Base-by-base conservation (phyloP, 225 moss, liverwort and hornwort species). In the Rhytidiadelphus loreus region DNA sequence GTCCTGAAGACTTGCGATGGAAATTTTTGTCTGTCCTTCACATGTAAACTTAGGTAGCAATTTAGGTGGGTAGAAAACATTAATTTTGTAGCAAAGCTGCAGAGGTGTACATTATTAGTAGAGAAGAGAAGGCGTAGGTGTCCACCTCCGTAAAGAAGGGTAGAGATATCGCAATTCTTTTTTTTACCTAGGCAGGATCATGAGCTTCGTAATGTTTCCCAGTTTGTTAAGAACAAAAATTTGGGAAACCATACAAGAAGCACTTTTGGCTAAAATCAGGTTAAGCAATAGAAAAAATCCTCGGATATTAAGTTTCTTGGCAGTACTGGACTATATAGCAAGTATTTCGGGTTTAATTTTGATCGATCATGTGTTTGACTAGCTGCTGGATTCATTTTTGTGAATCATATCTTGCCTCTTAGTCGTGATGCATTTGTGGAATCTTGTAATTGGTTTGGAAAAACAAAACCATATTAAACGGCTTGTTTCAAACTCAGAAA, bases 141-240 rank as follows among this genome's bases (percentile, higher is more conserved):
- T 93, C 93, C 93, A 89, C 92, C 89, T 90, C 88, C 81, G 23
- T 57, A 16, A 71, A 68, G 90, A 88, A 93, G 92, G 85, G 92
- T 66, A 87, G 93, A 86, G 92, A 92, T 89, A 76, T 89, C 90
- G 78, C 90, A 64, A 69, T 79, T 90, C 68, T 56, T 66, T 26
- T 56, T 91, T 64, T 55, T 46, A 9, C 66, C 30, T 33, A 84
- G 59, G 80, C 75, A 82, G 52, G 24, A 46, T 86, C 30, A 43
- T 52, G 80, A 82, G 64, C 66, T 63, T 62, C 32, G 37, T 63
- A 12, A 30, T 29, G 21, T 61, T 44, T 85, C 26, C 66, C 37
- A 68, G 2, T 16, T 48, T 64, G 46, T 37, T 17, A 32, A 77
- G 77, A 46, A 16, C 23, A 57, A 46, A 72, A 20, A 50, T 13